phyloP scores from a whole-genome alignment of 2,329 filamentous ascomycete genomes.

The Blastomyces parvus region DNA sequence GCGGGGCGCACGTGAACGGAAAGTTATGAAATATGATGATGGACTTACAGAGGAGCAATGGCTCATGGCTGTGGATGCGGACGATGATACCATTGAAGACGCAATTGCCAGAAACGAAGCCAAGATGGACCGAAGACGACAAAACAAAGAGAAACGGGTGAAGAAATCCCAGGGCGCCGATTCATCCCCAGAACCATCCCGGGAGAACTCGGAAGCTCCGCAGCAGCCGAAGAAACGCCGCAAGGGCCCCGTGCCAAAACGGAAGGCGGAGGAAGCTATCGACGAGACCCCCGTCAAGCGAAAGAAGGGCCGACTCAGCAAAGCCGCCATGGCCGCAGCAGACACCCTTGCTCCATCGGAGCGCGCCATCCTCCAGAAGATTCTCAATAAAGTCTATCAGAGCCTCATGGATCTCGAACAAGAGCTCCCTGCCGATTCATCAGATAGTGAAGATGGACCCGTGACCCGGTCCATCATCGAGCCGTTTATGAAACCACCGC shows the following conservation, averaged over 20 bases:
- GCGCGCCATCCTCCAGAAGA: constrained; percentile 67
- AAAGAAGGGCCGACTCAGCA: constrained; percentile 63
- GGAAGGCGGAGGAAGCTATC: constrained; percentile 70
- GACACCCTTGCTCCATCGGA: constrained; percentile 59
- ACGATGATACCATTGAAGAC: constrained; percentile 87
- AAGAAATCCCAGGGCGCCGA: constrained; percentile 41
- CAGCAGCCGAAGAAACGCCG: constrained; percentile 64
- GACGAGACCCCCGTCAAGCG: constrained; percentile 70
- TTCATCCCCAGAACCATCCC: constrained; percentile 69
- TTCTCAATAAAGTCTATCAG: constrained; percentile 68
- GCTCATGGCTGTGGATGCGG: constrained; percentile 94
- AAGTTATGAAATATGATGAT: constrained; percentile 90
- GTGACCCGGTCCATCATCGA: constrained; percentile 76
- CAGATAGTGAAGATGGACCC: constrained; percentile 44
- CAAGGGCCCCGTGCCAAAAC: constrained; percentile 71
- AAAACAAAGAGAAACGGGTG: constrained; percentile 60
- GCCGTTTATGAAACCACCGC: constrained; percentile 84
- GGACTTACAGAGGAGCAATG: constrained; percentile 98
- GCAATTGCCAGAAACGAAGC: constrained; percentile 85
- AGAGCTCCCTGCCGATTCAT: constrained; percentile 48
- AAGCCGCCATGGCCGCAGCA: constrained; percentile 39
- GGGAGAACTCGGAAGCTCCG: constrained; percentile 73
- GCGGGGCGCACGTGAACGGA: constrained; percentile 89
- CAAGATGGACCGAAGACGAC: constrained; percentile 66
- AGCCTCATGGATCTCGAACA: constrained; percentile 76